phyloP scores from a whole-genome alignment of 306 rosid genomes.

The Begonia loranthoides region DNA sequence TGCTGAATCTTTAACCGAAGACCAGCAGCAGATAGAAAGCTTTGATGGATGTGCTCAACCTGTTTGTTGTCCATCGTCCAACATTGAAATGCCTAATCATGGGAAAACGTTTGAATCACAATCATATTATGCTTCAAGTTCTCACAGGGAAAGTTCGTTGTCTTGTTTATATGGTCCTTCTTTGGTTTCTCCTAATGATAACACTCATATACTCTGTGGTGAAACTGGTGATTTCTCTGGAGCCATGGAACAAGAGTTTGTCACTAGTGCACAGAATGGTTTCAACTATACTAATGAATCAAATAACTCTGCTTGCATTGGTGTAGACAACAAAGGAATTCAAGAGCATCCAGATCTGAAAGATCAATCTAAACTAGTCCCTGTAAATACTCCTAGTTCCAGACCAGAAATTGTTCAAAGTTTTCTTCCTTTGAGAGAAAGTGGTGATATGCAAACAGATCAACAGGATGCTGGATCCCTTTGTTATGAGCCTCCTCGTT shows the following conservation, averaged over 20 bases:
- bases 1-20: conserved; percentile 24
- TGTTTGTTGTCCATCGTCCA: conserved; percentile 30
- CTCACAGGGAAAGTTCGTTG: conserved; percentile 26
- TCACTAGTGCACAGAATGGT: conserved; percentile 28
- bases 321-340: conserved; percentile 18
- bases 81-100: conserved; percentile 24
- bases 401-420: conserved; percentile 31
- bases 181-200: conserved; percentile 36
- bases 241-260: conserved; percentile 41
- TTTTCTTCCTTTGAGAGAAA: conserved; percentile 26
- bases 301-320: conserved; percentile 34
- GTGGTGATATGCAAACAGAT: conserved; percentile 22
- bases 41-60: conserved; percentile 30
- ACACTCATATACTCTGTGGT: conserved; percentile 19
- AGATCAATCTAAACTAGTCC: conserved; percentile 47
- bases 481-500: conserved; percentile 92
- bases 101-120: conserved; percentile 23
- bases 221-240: conserved; percentile 39
- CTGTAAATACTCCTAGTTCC: conserved; percentile 47
- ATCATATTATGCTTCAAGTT: conserved; percentile 23
- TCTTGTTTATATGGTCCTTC: conserved; percentile 23
- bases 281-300: conserved; percentile 41
- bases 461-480: conserved; percentile 55
- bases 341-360: conserved; percentile 32
- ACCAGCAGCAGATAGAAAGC: conserved; percentile 7